Evolutionary conservation across 306 rosid genomes (phyloP).

Genomic region (Biancaea sappan): DNA sequence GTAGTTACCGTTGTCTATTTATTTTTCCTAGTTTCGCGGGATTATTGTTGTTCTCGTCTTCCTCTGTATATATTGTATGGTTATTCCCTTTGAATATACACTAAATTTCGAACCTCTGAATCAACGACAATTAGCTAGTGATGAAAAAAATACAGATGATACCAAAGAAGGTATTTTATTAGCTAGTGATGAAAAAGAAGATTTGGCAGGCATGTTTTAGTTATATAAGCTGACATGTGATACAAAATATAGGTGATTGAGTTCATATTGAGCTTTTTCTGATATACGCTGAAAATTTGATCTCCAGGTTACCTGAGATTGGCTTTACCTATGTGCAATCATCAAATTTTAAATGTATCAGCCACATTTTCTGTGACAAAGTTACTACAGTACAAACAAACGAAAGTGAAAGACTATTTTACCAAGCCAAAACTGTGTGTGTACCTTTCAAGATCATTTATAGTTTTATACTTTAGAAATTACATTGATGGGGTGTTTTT

Average conservation of each 20-base stretch:
- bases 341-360: too few species aligned
- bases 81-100: too few species aligned
- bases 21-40: too few species aligned
- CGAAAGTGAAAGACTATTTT: background rate
- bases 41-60: too few species aligned
- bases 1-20: too few species aligned
- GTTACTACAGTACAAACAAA: background rate
- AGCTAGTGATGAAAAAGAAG: background rate
- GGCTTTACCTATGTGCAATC: background rate
- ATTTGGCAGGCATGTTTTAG: background rate
- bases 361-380: background rate
- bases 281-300: background rate
- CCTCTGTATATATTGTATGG: too few species aligned
- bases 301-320: background rate
- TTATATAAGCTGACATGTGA: too few species aligned
- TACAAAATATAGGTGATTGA: too few species aligned
- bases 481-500: background rate
- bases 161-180: background rate
- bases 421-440: too few species aligned
- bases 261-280: background rate
- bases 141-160: background rate
- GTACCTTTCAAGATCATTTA: background rate
- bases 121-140: too few species aligned
- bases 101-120: too few species aligned
- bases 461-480: background rate